These are phyloP conservation scores for Pouteria glomerata DNA, from an alignment of 148 eudicot species.

Conservation along the genomic window DNA sequence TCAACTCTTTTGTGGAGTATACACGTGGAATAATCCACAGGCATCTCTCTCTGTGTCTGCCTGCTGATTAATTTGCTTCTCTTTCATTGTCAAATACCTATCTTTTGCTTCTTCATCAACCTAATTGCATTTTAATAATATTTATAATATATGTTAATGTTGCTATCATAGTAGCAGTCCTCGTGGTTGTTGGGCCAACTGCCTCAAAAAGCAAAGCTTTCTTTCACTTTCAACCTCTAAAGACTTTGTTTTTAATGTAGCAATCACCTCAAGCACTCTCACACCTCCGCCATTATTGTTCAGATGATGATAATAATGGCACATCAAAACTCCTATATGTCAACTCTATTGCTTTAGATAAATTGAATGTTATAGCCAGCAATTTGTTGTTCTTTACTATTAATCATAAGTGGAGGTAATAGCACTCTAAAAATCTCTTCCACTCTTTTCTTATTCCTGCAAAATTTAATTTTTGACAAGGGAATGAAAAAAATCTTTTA, in stretches of 20 bases:
- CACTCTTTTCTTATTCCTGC: too few species aligned
- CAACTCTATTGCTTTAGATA: background rate
- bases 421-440: too few species aligned
- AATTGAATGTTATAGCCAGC: too few species aligned
- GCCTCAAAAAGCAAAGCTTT: conserved; percentile 11
- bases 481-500: too few species aligned
- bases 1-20: background rate
- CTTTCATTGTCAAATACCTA: conserved; percentile 3
- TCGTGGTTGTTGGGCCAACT: background rate
- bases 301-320: background rate
- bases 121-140: background rate
- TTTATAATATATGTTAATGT: background rate
- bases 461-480: too few species aligned
- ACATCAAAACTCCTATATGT: background rate
- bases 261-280: background rate
- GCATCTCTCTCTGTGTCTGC: background rate
- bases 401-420: too few species aligned
- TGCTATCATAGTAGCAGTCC: too few species aligned
- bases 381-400: too few species aligned
- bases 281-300: conserved; percentile 1
- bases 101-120: background rate
- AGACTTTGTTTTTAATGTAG: background rate
- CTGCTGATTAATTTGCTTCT: background rate
- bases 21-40: background rate
- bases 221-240: background rate